These are phyloP conservation scores for Bonia amplexicaulis DNA, from an alignment of 176 grass and related monocot genomes.

Conservation along the genomic window DNA sequence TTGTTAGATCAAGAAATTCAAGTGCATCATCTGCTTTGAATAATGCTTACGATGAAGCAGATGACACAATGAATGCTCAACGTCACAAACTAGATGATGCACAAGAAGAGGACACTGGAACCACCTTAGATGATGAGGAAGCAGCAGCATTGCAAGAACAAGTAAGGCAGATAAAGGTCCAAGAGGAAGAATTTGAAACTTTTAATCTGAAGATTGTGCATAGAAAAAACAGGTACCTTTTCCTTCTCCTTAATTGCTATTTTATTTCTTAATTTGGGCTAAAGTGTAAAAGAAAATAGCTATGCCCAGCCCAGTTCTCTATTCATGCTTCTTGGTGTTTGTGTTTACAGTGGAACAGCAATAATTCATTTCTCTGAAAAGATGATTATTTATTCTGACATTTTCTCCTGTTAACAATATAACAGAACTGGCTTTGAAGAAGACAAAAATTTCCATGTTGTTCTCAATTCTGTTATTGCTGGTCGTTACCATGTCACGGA, in stretches of 20 bases:
- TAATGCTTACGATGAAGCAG: constrained; percentile 61
- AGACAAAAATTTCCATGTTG: constrained; percentile 97
- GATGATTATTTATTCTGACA: constrained; percentile 25
- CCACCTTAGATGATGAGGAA: constrained; percentile 92
- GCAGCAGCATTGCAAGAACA: constrained; percentile 93
- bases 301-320: not conserved
- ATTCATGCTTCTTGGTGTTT: constrained; percentile 2
- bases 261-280: not conserved
- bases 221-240: constrained; percentile 85
- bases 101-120: constrained; percentile 69
- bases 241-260: not conserved
- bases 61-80: constrained; percentile 54
- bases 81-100: constrained; percentile 64
- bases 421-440: constrained; percentile 99
- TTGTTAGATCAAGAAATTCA: constrained; percentile 73
- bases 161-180: constrained; percentile 89
- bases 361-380: not conserved
- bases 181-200: constrained; percentile 97
- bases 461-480: constrained; percentile 91
- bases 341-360: not conserved
- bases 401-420: constrained; percentile 20
- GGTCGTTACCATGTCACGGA: constrained; percentile 98
- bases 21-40: constrained; percentile 61
- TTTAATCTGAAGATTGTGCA: constrained; percentile 98
- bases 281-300: not conserved